Percentiles rank a stretch among this genome's conserved stretches.
Conservation (phyloP, 2,329 filamentous ascomycete genomes). For the Fusarium zealandicum region DNA sequence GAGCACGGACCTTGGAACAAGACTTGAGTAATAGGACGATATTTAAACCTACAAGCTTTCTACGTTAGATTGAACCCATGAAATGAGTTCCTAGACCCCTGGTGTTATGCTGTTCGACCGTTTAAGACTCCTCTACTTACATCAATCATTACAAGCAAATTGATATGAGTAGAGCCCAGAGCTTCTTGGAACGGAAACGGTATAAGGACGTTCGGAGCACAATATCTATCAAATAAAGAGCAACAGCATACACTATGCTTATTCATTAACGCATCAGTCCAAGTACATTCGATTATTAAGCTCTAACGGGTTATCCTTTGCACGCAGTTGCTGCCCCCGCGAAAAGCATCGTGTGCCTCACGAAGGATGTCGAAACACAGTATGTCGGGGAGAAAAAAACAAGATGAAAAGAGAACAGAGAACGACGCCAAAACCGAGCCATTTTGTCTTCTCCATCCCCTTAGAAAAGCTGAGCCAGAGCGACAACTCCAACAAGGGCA, state of each 20-base stretch:
- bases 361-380: conserved; percentile 45
- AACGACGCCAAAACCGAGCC: conserved; percentile 48
- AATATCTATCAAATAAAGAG: not conserved
- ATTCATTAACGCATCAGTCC: conserved; percentile 26
- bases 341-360: conserved; percentile 40
- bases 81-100: no score
- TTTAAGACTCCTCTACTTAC: no score
- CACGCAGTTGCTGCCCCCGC: conserved; percentile 38
- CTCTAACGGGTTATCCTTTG: conserved; percentile 49
- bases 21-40: no score
- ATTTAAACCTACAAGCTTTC: no score
- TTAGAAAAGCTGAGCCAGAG: conserved; percentile 62
- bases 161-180: no score
- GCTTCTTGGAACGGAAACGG: no score
- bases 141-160: no score
- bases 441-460: conserved; percentile 37
- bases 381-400: conserved; percentile 47
- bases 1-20: no score
- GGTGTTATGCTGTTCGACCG: no score
- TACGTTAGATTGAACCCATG: no score
- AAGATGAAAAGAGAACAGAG: conserved; percentile 45
- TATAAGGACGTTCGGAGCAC: no score
- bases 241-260: not conserved
- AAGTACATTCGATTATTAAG: conserved; percentile 55
- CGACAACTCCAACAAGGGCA: conserved; percentile 56